Conservation (phyloP, 257 asterid genomes). For the Catharanthus roseus region DNA sequence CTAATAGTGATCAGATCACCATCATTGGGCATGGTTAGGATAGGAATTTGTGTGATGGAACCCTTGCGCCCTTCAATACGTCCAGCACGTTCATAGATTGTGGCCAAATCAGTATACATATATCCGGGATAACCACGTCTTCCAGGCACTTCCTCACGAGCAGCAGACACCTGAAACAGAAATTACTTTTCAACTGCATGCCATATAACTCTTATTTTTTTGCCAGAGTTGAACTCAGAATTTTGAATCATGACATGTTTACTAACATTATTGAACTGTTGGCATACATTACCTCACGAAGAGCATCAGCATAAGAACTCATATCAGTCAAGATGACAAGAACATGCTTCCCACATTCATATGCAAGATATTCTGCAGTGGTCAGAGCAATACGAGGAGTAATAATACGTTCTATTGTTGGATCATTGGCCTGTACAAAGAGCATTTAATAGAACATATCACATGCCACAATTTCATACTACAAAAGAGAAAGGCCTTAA, state of each 20-base stretch:
- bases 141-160: slow-evolving; percentile 99
- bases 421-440: slow-evolving; percentile 79
- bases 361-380: slow-evolving; percentile 93
- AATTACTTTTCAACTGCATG: slow-evolving; percentile 12
- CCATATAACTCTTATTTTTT: not conserved
- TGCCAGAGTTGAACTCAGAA: not conserved
- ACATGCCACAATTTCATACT: slow-evolving; percentile 10
- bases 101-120: slow-evolving; percentile 97
- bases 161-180: slow-evolving; percentile 81
- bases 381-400: slow-evolving; percentile 97
- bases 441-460: slow-evolving; percentile 17
- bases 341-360: slow-evolving; percentile 96
- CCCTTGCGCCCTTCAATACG: slow-evolving; percentile 98
- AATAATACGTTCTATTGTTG: slow-evolving; percentile 92
- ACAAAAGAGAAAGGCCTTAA: not conserved
- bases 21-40: slow-evolving; percentile 96
- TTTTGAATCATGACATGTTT: not conserved
- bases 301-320: slow-evolving; percentile 99
- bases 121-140: slow-evolving; percentile 91
- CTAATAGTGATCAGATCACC: slow-evolving; percentile 35
- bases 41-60: slow-evolving; percentile 95
- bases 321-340: slow-evolving; percentile 97
- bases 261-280: not conserved
- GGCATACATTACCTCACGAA: slow-evolving; percentile 73
- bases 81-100: slow-evolving; percentile 98